A percentile compares a stretch with the other conserved stretches of the same genome.
phyloP scores from a whole-genome alignment of 768 basidiomycete species.

The Cystofilobasidium macerans region DNA sequence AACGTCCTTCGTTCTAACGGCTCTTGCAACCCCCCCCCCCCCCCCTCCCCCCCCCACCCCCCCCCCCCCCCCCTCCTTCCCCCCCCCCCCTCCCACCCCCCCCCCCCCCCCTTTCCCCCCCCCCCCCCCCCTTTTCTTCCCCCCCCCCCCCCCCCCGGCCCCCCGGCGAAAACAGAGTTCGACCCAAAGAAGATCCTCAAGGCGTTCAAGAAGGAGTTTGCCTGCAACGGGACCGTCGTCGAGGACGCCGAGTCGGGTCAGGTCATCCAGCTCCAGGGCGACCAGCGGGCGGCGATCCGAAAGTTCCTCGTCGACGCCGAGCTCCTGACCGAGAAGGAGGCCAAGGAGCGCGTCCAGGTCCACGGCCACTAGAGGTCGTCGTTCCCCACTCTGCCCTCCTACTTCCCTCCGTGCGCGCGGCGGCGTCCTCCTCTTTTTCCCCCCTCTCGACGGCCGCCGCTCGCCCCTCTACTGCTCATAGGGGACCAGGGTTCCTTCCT shows the following conservation, averaged over 20 bases:
- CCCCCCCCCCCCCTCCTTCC: background rate
- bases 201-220: conserved; percentile 99
- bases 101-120: background rate
- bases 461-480: too few species aligned
- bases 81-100: too few species aligned
- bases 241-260: conserved; percentile 91
- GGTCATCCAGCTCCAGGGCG: conserved; percentile 97
- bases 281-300: conserved; percentile 84
- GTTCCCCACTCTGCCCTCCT: too few species aligned
- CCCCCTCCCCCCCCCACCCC: background rate
- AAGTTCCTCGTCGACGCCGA: conserved; percentile 62
- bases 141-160: background rate
- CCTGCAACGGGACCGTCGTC: conserved; percentile 94
- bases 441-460: too few species aligned
- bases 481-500: too few species aligned
- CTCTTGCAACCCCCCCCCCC: background rate
- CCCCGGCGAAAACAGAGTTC: conserved; percentile 53
- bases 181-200: conserved; percentile 96
- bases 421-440: too few species aligned
- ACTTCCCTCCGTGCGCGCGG: too few species aligned
- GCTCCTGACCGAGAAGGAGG: conserved; percentile 38
- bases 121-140: too few species aligned
- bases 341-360: conserved; percentile 38
- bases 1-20: background rate
- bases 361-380: conserved; percentile 34